Percentiles rank a stretch among this genome's conserved stretches.
Evolutionary conservation across 1,139 yeast species (phyloP).

Genomic region (Spathaspora sp.): DNA sequence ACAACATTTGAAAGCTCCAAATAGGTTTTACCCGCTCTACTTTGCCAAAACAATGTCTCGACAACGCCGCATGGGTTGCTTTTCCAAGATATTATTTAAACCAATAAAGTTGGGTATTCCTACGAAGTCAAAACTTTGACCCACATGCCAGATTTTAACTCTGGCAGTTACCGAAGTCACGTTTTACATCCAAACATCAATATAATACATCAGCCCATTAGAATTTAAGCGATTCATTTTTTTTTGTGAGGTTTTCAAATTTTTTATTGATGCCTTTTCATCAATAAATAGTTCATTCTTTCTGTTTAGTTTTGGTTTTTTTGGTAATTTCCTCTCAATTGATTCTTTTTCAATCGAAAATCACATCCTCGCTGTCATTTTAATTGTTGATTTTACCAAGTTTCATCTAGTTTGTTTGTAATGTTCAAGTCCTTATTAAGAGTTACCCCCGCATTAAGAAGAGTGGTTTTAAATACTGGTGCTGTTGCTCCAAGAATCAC

Average conservation of each 20-base stretch:
- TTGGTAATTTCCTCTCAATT: neutral
- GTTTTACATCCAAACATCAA: neutral
- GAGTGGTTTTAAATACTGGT: neutral
- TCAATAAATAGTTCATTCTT: conserved; percentile 1
- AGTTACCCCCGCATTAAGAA: conserved; percentile 7
- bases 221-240: neutral
- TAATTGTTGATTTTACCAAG: neutral
- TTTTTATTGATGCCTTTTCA: neutral
- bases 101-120: neutral
- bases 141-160: neutral
- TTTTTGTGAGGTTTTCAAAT: neutral
- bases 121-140: neutral
- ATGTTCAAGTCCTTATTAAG: conserved; percentile 16
- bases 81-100: no score
- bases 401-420: neutral
- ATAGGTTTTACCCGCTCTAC: no score
- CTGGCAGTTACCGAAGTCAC: neutral
- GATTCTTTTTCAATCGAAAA: neutral
- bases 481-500: conserved; percentile 4
- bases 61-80: conserved; percentile 1
- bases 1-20: no score
- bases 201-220: neutral
- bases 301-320: neutral
- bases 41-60: neutral
- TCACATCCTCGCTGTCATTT: neutral